These are phyloP conservation scores for Hirsutella rhossiliensis DNA, from an alignment of 2,329 filamentous ascomycete genomes.

Conservation along the genomic window DNA sequence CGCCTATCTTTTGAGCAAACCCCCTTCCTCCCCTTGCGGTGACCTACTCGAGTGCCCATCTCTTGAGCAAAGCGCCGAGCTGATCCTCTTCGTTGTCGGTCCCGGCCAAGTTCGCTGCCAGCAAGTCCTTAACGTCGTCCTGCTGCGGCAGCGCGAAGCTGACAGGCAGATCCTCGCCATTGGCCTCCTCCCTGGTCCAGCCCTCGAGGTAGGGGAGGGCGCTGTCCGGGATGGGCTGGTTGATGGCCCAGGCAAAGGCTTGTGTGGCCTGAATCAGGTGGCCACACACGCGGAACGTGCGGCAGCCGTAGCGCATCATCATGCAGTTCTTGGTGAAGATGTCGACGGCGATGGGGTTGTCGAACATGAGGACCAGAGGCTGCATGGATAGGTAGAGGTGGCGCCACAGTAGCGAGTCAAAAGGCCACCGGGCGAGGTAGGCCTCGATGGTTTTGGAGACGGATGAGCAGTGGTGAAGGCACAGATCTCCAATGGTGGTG, in stretches of 20 bases:
- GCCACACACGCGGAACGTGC: not conserved
- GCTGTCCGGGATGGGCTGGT: not conserved
- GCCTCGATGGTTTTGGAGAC: not conserved
- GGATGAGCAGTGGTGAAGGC: not conserved
- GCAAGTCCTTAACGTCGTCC: not conserved
- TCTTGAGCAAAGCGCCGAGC: not conserved
- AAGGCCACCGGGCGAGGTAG: not conserved
- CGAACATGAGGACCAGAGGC: not conserved
- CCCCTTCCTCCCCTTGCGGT: no score
- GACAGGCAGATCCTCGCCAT: not conserved
- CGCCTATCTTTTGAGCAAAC: not conserved
- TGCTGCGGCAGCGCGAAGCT: not conserved
- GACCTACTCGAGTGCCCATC: not conserved
- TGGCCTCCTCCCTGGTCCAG: not conserved
- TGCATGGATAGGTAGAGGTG: not conserved
- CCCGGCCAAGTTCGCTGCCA: not conserved
- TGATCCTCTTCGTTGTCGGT: not conserved
- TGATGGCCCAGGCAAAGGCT: not conserved
- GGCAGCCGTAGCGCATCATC: not conserved
- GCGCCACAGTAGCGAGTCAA: not conserved
- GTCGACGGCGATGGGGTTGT: not conserved
- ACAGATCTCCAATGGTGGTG: not conserved
- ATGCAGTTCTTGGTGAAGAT: not conserved
- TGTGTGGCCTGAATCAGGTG: not conserved
- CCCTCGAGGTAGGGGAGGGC: not conserved